phyloP scores from a whole-genome alignment of 1,139 yeast genomes.

The Yamadazyma dendronema region DNA sequence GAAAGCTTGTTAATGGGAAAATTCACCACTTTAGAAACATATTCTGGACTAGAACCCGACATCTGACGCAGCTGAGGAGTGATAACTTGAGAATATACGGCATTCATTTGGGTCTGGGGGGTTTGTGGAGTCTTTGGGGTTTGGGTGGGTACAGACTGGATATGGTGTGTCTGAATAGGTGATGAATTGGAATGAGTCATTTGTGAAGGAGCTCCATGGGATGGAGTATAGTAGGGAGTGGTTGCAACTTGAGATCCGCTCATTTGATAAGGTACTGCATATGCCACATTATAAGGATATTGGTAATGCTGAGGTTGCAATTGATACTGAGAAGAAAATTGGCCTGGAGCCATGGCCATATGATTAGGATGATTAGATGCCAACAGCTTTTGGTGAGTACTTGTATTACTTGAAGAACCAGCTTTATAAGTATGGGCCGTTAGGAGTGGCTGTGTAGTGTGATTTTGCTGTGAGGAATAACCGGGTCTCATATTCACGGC shows the following conservation, averaged over 20 bases:
- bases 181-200: not conserved
- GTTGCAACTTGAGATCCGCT: not conserved
- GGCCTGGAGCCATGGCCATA: no score
- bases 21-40: conserved; percentile 5
- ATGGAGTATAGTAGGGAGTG: not conserved
- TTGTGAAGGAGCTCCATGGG: not conserved
- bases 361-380: no score
- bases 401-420: no score
- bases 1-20: conserved; percentile 15
- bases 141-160: not conserved
- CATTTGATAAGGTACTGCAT: not conserved
- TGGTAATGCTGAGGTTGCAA: not conserved
- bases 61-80: not conserved
- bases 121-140: not conserved
- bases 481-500: not conserved
- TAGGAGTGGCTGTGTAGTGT: not conserved
- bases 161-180: not conserved
- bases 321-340: not conserved
- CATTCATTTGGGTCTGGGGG: not conserved
- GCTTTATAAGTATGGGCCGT: not conserved
- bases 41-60: not conserved
- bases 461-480: not conserved
- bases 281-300: not conserved
- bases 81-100: not conserved
- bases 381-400: not conserved